Base-by-base conservation (phyloP, 2,329 filamentous ascomycete species). In the Pleoardoris graminearum region DNA sequence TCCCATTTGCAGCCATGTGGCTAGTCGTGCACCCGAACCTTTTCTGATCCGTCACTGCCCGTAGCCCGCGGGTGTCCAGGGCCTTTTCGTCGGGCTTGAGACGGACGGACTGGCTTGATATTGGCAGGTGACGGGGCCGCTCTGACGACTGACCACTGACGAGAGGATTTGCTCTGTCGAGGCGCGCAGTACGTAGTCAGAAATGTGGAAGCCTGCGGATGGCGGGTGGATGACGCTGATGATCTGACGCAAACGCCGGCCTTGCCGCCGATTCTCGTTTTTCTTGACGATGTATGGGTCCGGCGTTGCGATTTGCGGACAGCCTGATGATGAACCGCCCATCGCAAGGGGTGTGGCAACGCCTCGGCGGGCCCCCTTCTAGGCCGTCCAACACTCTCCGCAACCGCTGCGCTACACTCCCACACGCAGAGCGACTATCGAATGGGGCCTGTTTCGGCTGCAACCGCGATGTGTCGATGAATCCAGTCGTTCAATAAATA, bases 41-140 rank as follows among this genome's bases (percentile, higher is more conserved):
- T 38, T 23, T 33, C 38, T 53, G 12, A 10, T 49, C 63, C 60
- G 65, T 66, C 60, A 56, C 57, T 60, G 55, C 57, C 64, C 65
- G 63, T 62, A 62, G 61, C 52, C 54, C 54, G 59, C n/a, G n/a
- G n/a, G n/a, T n/a, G n/a, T n/a, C n/a, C n/a, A n/a, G n/a, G n/a
- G n/a, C n/a, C n/a, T n/a, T n/a, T n/a, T n/a, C 60, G 47, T 41
- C 36, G 50, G 41, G 39, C 36, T 44, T 50, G 22, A 16, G 44
- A n/a, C n/a, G n/a, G 35, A 47, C 41, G 29, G 51, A 46, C 51
- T 53, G 51, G 39, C 49, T 41, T 38, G 45, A 51, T 44, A 50
- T 48, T 50, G 52, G 49, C 49, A 49, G 48, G 41, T 50, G 48
- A n/a, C 8, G 33, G 33, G 5, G 33, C 14, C 17, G n/a, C 14